Evolutionary conservation across 768 basidiomycete genomes (phyloP), one percentile per base, ranked within the genome.

Genomic region (Suillus occidentalis): DNA sequence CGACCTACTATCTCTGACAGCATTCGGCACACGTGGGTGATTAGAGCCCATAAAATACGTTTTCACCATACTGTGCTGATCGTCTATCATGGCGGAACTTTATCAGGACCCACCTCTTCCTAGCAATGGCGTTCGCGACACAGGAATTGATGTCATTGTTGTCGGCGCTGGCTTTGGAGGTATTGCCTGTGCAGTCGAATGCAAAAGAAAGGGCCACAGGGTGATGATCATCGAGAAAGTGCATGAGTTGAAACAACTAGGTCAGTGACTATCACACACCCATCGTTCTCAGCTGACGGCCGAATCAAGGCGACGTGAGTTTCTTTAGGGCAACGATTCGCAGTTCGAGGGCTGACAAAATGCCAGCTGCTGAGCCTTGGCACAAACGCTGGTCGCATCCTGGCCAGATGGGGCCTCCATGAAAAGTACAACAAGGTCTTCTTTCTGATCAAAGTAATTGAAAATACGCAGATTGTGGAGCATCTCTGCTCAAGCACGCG

Each of bases 121-220:
- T 53, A 47, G 25, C 36, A 3, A 22, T 16, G 43, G 22, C 9
- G 43, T 40, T 28, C 40, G 31, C 37, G 61, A 53, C n/a, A 61
- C 69, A 18, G 66, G 65, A 7, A 67, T 72, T 36, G 57, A 65
- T 34, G 62, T 70, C n/a, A 65, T 74, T 13, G 45, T 72, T 57
- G 68, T 75, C 45, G 72, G 70, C 52, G 69, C 69, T 22, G 70
- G 75, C 25, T 72, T 72, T 55, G 71, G 66, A 4, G 77, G 74
- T 4, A 63, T 79, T 6, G 70, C 70, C 4, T 72, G 71, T 55
- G 74, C 73, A 13, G 70, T 79, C 49, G 74, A 73, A 61, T 70
- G 68, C 36, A 69, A 69, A 20, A 53, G 70, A 22, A 69, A 65
- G 49, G 68, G 68, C 6, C 71, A 71, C 66, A 63, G 71, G 12